phyloP scores from a whole-genome alignment of 257 asterid species.

The Fraxinus excelsior region DNA sequence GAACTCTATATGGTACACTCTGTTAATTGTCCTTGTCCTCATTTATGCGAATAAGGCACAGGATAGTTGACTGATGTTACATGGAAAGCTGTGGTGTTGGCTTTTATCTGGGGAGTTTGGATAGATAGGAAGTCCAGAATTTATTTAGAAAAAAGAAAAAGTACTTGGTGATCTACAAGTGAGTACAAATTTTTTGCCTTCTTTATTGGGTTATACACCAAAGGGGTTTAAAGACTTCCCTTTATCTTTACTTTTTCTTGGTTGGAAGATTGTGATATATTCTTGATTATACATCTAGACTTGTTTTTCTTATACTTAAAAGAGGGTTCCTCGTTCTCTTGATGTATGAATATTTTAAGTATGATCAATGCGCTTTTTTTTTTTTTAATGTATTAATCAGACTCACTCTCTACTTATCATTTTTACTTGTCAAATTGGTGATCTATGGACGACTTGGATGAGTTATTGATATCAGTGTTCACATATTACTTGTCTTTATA shows the following conservation, averaged over 20 bases:
- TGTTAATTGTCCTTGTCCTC: conserved; percentile 4
- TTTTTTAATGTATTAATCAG: neutral
- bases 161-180: neutral
- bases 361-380: neutral
- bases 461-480: neutral
- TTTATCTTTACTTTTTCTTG: neutral
- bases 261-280: neutral
- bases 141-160: neutral
- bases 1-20: conserved; percentile 1
- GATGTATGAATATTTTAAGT: neutral
- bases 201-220: neutral
- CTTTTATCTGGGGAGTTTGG: neutral
- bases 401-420: neutral
- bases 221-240: neutral
- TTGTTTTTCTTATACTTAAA: neutral
- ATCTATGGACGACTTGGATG: neutral
- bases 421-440: neutral
- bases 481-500: neutral
- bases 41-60: neutral
- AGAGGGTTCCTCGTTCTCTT: neutral
- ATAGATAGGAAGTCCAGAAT: neutral
- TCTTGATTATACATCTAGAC: neutral
- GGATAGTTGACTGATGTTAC: neutral
- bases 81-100: conserved; percentile 2
- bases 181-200: neutral